Evolutionary conservation across 2,329 filamentous ascomycete species (phyloP), one percentile per base, ranked within the genome.

Genomic region (Tothia fuscella): DNA sequence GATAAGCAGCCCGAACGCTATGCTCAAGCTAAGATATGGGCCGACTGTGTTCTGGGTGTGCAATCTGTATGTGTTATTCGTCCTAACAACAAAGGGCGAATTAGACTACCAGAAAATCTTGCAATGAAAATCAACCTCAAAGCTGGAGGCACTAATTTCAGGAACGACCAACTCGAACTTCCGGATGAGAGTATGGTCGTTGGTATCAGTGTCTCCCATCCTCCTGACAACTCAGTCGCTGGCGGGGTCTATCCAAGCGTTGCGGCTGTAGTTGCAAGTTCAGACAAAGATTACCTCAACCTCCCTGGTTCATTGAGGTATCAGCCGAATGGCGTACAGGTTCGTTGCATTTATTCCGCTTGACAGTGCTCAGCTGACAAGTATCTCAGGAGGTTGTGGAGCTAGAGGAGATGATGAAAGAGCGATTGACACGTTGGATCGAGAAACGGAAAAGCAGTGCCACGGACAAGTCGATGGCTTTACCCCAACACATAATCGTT

Each of bases 161-260:
- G 6, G 4, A 20, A 22, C 7, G 4, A 22, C 4, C 13, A 14
- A 4, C 4, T 13, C 2, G 19, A 13, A 7, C 33, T 24, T n/a
- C n/a, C n/a, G n/a, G 16, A 36, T 12, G 19, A 22, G 9, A 14
- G 19, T n/a, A 22, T 36, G 33, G 33, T 36, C 12, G 19, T 36
- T n/a, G 33, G 19, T n/a, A n/a, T 36, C 19, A 36, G 33, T 24
- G 33, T 36, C 16, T 22, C 20, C 12, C 33, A 36, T n/a, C 33
- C 33, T n/a, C 9, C 9, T 29, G 19, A 10, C 10, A 14, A 10
- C 10, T 35, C 19, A 12, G n/a, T 10, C 17, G 17, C 14, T 36
- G 10, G 6, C 19, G 7, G 33, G 33, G 14, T 7, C 20, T 21
- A 7, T 22, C 33, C 6, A 2, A 22, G 20, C n/a, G 19, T 22